Base-by-base conservation (phyloP, 371 early-diverging fungal species). In the Mortierella polycephala region DNA sequence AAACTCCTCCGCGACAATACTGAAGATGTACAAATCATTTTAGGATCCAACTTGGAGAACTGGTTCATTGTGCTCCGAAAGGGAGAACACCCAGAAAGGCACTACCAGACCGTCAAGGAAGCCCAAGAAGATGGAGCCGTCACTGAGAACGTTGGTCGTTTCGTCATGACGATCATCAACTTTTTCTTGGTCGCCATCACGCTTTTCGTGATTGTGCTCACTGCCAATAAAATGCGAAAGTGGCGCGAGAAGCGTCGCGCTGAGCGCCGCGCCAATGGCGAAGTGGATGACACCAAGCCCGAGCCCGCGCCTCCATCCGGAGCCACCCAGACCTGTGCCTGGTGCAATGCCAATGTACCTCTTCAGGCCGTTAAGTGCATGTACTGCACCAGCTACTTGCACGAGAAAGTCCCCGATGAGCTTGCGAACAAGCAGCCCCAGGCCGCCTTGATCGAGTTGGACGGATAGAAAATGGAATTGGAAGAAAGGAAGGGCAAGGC, bases 71-170 rank as follows among this genome's bases (percentile, higher is more conserved):
- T 83, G 39, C 37, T 83, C 50, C 69, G 69, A 47, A 63, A 59
- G 3, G 75, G 75, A 9, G 50, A 64, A 13, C 50, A 49, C 0
- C 40, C 39, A 6, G 49, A 20, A 12, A 18, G 23, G 10, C 39
- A 20, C 0, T 83, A 83, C 68, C 2, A 52, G 45, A 83, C 81
- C 10, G 55, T 69, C 7, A 66, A 69, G 2, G 63, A 76, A 44
- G 83, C 83, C 44, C 83, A 83, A 62, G 45, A 14, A 5, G 81
- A 74, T 45, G 83, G 83, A 13, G 83, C 83, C 7, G 83, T 83
- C 1, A 83, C 83, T 9, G 81, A 81, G 51, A 83, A 83, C 55
- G 57, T 83, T 37, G 83, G 83, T 81, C 65, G 66, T 10, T 83
- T 83, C 69, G 10, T 83, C 20, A 76, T 73, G 62, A 65, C 65